Conservation (phyloP, 164 flowering plant species). For the Santalum album region DNA sequence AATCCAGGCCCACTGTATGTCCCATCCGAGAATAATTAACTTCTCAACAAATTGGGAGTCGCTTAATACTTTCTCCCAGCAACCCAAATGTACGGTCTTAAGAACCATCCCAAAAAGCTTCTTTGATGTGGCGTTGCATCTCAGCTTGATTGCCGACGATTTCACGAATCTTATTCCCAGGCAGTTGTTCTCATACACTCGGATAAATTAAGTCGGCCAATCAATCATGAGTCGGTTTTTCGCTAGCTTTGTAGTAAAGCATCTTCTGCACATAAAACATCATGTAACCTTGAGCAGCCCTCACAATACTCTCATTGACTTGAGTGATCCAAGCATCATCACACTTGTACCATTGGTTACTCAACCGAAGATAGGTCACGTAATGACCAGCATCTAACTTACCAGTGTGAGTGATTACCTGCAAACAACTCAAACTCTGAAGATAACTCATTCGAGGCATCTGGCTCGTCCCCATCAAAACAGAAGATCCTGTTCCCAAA, state of each 20-base stretch:
- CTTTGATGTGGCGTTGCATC: conserved; percentile 1
- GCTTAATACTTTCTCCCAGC: too few species aligned
- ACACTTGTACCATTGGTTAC: conserved; percentile 4
- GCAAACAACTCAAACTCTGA: conserved; percentile 91
- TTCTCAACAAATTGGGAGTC: too few species aligned
- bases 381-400: conserved; percentile 84
- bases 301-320: conserved; percentile 4
- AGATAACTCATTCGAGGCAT: conserved; percentile 37
- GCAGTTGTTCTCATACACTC: background rate
- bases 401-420: conserved; percentile 76
- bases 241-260: conserved; percentile 40
- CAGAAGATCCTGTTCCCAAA: conserved; percentile 68
- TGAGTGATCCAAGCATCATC: conserved; percentile 4
- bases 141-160: conserved; percentile 4
- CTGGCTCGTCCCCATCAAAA: conserved; percentile 55
- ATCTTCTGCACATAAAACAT: conserved; percentile 5
- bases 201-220: background rate
- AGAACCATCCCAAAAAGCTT: conserved; percentile 11
- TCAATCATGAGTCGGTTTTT: conserved; percentile 24
- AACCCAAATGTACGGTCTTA: too few species aligned
- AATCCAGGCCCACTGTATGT: too few species aligned
- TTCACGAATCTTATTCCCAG: conserved; percentile 1
- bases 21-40: too few species aligned
- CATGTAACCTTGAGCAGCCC: conserved; percentile 4
- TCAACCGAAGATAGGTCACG: conserved; percentile 15